Evolutionary conservation across 1,284 basidiomycete species (phyloP).

Genomic region (Ganoderma leucocontextum): DNA sequence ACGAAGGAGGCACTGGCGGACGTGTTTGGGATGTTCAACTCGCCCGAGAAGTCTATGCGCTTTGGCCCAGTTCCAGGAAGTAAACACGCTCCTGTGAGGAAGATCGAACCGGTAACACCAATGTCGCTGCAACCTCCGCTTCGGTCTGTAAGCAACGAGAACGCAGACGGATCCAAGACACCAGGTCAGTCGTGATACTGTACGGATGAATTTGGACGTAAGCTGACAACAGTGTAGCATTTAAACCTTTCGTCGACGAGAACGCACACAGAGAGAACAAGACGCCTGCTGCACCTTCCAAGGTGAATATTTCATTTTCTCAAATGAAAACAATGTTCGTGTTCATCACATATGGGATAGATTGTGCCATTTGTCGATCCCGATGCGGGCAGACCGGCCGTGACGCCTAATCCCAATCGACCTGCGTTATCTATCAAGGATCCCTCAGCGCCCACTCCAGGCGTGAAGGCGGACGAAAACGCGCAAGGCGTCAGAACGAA

Average conservation of each 20-base stretch:
- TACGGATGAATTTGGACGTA: not conserved
- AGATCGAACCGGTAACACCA: conserved; percentile 57
- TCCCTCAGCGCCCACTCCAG: conserved; percentile 28
- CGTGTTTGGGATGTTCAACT: conserved; percentile 94
- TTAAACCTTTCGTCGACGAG: conserved; percentile 63
- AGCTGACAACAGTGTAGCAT: conserved; percentile 33
- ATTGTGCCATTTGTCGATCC: conserved; percentile 44
- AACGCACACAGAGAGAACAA: conserved; percentile 56
- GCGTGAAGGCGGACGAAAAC: conserved; percentile 38
- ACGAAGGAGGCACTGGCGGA: conserved; percentile 93
- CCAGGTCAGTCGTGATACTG: conserved; percentile 39
- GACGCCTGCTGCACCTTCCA: conserved; percentile 51
- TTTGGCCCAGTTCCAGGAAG: conserved; percentile 58
- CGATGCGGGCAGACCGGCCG: conserved; percentile 37
- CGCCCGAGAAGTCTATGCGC: conserved; percentile 78
- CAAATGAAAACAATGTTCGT: not conserved
- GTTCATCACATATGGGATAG: conserved; percentile 20
- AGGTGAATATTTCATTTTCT: conserved; percentile 45
- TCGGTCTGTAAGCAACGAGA: conserved; percentile 41
- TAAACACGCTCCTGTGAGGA: conserved; percentile 75
- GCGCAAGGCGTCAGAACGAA: conserved; percentile 39
- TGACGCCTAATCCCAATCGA: conserved; percentile 44
- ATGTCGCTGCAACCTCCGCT: conserved; percentile 31
- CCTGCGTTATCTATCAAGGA: conserved; percentile 50
- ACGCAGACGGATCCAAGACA: conserved; percentile 47